Percentiles rank a stretch among this genome's conserved stretches.
Evolutionary conservation across 257 asterid genomes (phyloP).

Genomic region (Buddleja alternifolia): DNA sequence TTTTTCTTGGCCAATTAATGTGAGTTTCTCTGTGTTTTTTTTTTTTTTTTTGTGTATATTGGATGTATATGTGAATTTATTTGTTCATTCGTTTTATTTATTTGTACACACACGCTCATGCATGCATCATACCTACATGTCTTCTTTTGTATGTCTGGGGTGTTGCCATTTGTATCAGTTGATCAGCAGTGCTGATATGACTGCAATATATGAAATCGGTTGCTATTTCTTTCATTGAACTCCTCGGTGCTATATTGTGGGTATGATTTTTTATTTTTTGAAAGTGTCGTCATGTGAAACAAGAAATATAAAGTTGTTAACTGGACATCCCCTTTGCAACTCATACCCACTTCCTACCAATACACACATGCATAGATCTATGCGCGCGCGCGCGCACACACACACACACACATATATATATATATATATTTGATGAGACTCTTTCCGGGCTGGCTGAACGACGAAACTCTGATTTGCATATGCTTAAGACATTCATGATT

Average conservation of each 20-base stretch:
- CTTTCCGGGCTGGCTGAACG: background rate
- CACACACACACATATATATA: no score
- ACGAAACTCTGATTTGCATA: background rate
- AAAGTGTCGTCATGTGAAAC: no score
- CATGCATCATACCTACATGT: background rate
- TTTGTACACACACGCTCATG: background rate
- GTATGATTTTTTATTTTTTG: no score
- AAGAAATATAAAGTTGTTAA: no score
- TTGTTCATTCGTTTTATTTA: background rate
- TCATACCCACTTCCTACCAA: background rate
- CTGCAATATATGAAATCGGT: no score
- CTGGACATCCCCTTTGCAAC: no score
- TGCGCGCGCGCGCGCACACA: background rate
- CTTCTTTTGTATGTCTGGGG: background rate
- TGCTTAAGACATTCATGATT: background rate
- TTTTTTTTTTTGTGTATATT: no score
- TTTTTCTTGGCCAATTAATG: constrained; percentile 94
- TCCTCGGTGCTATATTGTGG: no score
- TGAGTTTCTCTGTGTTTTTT: constrained; percentile 39
- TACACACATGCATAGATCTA: background rate
- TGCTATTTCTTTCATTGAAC: no score
- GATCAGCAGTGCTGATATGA: background rate
- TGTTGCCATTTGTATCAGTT: background rate
- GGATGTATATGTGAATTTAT: background rate
- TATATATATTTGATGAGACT: background rate